Conservation (phyloP, 106 monocot species). For the Phalaenopsis aphrodite region DNA sequence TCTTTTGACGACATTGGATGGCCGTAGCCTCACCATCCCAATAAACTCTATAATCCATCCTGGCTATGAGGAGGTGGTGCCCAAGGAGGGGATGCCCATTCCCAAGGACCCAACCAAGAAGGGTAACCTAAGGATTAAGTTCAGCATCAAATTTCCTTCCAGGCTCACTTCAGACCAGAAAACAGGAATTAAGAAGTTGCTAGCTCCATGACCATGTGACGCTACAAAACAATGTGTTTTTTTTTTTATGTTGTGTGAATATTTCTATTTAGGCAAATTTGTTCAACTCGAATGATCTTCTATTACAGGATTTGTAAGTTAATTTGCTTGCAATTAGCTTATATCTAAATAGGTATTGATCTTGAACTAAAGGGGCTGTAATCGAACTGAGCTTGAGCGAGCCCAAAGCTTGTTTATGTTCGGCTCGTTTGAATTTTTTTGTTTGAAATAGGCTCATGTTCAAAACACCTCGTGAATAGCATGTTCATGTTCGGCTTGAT, state of each 20-base stretch:
- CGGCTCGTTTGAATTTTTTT: too few relatives aligned
- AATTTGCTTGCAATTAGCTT: neutral
- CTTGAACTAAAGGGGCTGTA: too few relatives aligned
- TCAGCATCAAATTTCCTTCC: constrained; percentile 18
- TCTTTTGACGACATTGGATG: constrained; percentile 11
- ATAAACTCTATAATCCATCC: constrained; percentile 19
- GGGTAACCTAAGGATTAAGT: constrained; percentile 16
- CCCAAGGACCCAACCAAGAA: constrained; percentile 16
- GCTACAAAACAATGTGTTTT: neutral
- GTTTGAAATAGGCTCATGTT: too few relatives aligned
- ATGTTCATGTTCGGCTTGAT: too few relatives aligned
- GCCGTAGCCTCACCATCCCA: constrained; percentile 17
- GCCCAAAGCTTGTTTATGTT: too few relatives aligned
- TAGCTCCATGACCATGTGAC: constrained; percentile 2
- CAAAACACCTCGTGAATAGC: too few relatives aligned
- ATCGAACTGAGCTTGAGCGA: too few relatives aligned
- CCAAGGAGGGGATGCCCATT: constrained; percentile 18
- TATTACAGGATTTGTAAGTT: neutral
- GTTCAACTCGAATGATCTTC: neutral
- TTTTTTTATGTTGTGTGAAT: neutral
- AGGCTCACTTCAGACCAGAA: constrained; percentile 18
- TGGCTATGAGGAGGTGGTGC: constrained; percentile 20
- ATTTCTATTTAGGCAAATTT: neutral
- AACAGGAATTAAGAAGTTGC: constrained; percentile 8
- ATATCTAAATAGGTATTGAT: neutral